These are phyloP conservation scores for Vitis amurensis DNA, from an alignment of 164 flowering plant genomes.

Conservation along the genomic window DNA sequence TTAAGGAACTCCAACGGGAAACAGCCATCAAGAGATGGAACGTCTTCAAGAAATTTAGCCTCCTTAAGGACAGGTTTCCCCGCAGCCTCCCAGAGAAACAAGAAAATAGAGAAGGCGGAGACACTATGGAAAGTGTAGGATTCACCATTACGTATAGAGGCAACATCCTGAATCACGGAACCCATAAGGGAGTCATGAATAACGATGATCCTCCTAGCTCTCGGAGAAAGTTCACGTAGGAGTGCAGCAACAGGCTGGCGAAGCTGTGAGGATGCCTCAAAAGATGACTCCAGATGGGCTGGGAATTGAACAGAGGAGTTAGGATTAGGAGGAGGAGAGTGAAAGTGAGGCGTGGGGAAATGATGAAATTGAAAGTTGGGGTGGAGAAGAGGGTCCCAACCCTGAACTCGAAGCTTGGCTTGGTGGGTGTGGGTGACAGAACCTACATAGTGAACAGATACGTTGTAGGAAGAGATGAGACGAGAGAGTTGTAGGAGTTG, in stretches of 20 bases:
- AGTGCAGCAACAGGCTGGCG: constrained; percentile 46
- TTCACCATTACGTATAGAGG: constrained; percentile 42
- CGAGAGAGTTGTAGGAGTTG: no score
- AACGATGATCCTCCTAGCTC: constrained; percentile 34
- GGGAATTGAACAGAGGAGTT: constrained; percentile 46
- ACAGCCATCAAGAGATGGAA: constrained; percentile 44
- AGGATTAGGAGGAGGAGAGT: constrained; percentile 46
- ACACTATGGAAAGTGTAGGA: constrained; percentile 46
- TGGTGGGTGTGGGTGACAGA: no score
- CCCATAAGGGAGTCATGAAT: constrained; percentile 66
- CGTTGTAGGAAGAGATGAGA: no score
- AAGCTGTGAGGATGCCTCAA: constrained; percentile 39
- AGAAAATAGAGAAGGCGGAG: constrained; percentile 42
- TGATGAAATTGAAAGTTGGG: constrained; percentile 54
- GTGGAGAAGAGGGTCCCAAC: no score
- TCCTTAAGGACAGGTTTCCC: constrained; percentile 15
- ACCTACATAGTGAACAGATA: no score
- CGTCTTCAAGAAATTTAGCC: not conserved
- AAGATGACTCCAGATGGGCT: constrained; percentile 43
- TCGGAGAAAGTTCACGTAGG: constrained; percentile 29
- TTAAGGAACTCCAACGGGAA: constrained; percentile 36
- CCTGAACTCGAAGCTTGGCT: constrained; percentile 3
- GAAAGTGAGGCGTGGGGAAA: constrained; percentile 32
- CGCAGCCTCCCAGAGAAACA: constrained; percentile 20
- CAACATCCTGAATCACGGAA: constrained; percentile 48